A percentile compares a stretch with the other conserved stretches of the same genome.
These are phyloP conservation scores for Cupressus sempervirens DNA, from an alignment of 75 land plant species.

Conservation along the genomic window DNA sequence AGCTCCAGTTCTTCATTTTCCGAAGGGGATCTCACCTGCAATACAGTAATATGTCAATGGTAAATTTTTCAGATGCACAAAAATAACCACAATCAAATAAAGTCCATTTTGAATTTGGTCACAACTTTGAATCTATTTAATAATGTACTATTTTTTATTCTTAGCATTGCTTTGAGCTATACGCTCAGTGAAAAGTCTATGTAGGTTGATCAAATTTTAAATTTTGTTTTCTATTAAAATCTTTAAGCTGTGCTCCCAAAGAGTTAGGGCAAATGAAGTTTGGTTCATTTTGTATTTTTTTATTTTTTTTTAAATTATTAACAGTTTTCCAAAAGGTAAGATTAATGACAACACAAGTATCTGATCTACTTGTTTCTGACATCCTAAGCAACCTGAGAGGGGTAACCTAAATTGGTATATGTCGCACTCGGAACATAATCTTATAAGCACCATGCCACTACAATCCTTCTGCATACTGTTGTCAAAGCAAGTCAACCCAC, in stretches of 20 bases:
- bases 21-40: constrained; percentile 33
- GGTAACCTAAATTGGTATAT: not conserved
- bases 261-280: not conserved
- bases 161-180: not conserved
- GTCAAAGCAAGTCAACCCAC: not conserved
- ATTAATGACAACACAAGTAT: not conserved
- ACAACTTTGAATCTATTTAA: not conserved
- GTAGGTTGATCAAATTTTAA: not conserved
- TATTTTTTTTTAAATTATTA: not conserved
- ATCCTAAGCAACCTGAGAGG: not conserved
- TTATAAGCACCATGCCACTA: not conserved
- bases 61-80: not conserved
- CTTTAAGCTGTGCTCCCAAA: not conserved
- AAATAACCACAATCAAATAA: not conserved
- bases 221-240: not conserved
- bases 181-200: not conserved
- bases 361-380: not conserved
- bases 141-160: not conserved
- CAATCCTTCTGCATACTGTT: not conserved
- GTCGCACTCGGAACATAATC: not conserved
- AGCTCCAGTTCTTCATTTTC: constrained; percentile 60
- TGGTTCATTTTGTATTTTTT: not conserved
- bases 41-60: constrained; percentile 13
- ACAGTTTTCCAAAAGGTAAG: not conserved
- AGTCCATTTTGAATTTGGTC: not conserved